Evolutionary conservation across 2,329 filamentous ascomycete genomes (phyloP), one percentile per base, ranked within the genome.

Genomic region (Pseudopyricularia javanii): DNA sequence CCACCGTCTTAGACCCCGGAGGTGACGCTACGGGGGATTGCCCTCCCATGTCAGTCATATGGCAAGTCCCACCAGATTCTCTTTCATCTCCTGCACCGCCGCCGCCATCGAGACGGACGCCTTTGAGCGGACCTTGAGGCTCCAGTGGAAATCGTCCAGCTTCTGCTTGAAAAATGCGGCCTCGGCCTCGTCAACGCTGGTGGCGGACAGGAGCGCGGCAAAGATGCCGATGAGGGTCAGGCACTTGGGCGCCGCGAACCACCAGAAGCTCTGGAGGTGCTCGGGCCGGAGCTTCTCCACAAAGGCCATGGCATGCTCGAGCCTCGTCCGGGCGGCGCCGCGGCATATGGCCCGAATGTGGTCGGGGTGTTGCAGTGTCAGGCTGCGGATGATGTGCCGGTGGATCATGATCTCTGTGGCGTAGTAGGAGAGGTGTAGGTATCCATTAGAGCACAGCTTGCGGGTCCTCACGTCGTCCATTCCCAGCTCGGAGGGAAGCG

Each of bases 341-440:
- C 68, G 65, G 50, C 69, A 59, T 8, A 66, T 61, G 3, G 59
- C 53, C 12, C 65, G 63, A 8, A 69, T 57, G 7, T 61, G 58
- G 0, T 54, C 58, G 0, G 66, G 62, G 0, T 64, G 64, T 8
- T 62, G 59, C 12, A n/a, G 48, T 0, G 66, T 64, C 17, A 73
- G 64, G 8, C 70, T 70, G 11, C 74, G 66, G 2, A 78, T 65
- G 51, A 78, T 71, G 4, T 70, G 70, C 3, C 74, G 70, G 58
- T 77, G 74, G 3, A 78, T 66, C 43, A 73, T 70, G 51, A 77
- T 74, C 53, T 76, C 74, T 0, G 74, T 72, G 0, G 73, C 72
- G 49, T 74, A 71, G 56, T 77, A 76, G 1, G 74, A 72, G 2
- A 78, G 66, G 50, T 76, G 72, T 8, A 78, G 62, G 40, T 72